phyloP scores from a whole-genome alignment of 805 yeast genomes.

The Pichia kluyveri region DNA sequence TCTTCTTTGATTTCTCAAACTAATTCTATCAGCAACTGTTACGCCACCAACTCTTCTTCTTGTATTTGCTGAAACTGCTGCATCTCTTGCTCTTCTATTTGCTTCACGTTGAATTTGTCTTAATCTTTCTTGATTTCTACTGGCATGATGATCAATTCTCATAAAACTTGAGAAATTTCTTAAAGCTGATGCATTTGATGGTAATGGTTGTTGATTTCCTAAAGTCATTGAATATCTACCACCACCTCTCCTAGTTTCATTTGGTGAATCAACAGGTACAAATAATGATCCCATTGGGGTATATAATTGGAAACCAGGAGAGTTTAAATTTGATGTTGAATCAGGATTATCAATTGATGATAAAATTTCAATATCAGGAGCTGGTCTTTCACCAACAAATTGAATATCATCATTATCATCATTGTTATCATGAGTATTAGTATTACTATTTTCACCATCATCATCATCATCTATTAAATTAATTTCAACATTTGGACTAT shows the following conservation, averaged over 20 bases:
- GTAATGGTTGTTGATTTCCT: not conserved
- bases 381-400: slow-evolving; percentile 16
- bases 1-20: not conserved
- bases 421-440: not conserved
- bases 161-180: not conserved
- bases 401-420: slow-evolving; percentile 17
- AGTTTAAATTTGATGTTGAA: too few relatives aligned
- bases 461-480: not conserved
- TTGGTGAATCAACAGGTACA: slow-evolving; percentile 1
- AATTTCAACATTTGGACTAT: not conserved
- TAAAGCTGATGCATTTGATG: not conserved
- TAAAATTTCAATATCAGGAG: slow-evolving; percentile 9
- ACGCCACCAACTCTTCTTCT: not conserved
- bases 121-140: not conserved
- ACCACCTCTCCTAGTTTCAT: slow-evolving; percentile 1
- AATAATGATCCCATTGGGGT: slow-evolving; percentile 6
- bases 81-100: slow-evolving; percentile 2
- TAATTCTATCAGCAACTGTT: not conserved
- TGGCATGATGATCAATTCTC: not conserved
- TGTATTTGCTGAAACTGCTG: not conserved
- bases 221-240: not conserved
- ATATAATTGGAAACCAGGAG: slow-evolving; percentile 1
- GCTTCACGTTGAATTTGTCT: not conserved
- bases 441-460: not conserved
- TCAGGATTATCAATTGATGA: not conserved